Evolutionary conservation across 192 early-diverging fungal species (phyloP).

Genomic region (Oehlia diaphana): DNA sequence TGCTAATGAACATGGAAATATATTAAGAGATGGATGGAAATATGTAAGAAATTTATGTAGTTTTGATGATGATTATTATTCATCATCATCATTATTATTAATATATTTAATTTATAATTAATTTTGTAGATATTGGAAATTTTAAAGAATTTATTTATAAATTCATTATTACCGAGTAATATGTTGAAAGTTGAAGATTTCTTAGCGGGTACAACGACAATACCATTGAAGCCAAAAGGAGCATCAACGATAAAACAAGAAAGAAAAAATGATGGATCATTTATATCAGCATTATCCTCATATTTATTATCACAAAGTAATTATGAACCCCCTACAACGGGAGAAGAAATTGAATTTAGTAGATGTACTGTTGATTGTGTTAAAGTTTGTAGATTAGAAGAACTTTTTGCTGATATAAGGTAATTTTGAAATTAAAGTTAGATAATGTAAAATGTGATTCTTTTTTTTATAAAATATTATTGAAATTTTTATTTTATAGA

Average conservation of each 20-base stretch:
- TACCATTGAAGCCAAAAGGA: conserved; percentile 59
- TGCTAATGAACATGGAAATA: conserved; percentile 63
- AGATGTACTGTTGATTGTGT: conserved; percentile 69
- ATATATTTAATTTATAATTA: neutral
- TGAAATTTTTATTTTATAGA: conserved; percentile 34
- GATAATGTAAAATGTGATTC: neutral
- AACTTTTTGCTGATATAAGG: conserved; percentile 71
- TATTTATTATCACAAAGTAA: conserved; percentile 69
- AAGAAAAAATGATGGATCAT: conserved; percentile 55
- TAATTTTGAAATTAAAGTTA: conserved; percentile 21
- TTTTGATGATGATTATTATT: conserved; percentile 29
- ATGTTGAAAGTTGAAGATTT: conserved; percentile 77
- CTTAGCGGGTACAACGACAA: conserved; percentile 62
- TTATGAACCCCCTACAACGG: conserved; percentile 57
- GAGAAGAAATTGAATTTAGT: conserved; percentile 70
- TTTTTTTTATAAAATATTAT: neutral
- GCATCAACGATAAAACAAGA: conserved; percentile 41
- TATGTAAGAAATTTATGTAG: conserved; percentile 49
- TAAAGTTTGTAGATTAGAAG: conserved; percentile 67
- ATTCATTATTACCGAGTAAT: conserved; percentile 64
- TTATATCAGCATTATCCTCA: conserved; percentile 75
- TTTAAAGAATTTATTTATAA: conserved; percentile 79
- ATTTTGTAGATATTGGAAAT: conserved; percentile 60
- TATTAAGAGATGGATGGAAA: conserved; percentile 71
- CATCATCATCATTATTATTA: conserved; percentile 29